Percentiles rank a stretch among this genome's conserved stretches.
phyloP scores from a whole-genome alignment of 768 basidiomycete species.

The Tephrocybe sp. region DNA sequence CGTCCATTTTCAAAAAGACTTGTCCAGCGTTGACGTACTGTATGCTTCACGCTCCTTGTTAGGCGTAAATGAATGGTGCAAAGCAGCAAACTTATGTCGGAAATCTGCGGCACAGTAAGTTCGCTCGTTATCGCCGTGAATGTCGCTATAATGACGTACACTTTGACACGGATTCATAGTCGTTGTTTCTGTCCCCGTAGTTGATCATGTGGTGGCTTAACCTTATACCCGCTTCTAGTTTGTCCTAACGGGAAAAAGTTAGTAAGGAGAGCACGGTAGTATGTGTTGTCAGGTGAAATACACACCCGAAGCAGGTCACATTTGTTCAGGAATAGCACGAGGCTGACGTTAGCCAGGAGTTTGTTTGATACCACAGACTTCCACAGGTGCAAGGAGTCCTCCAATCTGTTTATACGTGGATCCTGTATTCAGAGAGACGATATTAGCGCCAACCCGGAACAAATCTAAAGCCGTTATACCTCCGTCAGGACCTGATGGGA shows the following conservation, averaged over 20 bases:
- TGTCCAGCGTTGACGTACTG: conserved; percentile 41
- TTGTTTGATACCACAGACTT: conserved; percentile 68
- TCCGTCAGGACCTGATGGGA: conserved; percentile 56
- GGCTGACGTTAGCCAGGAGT: conserved; percentile 68
- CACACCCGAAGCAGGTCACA: conserved; percentile 70
- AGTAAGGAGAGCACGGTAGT: background rate
- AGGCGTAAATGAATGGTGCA: conserved; percentile 66
- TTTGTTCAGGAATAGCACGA: conserved; percentile 83
- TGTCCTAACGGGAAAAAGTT: conserved; percentile 42
- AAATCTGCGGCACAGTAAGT: conserved; percentile 49
- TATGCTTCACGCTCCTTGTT: conserved; percentile 73
- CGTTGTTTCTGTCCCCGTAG: conserved; percentile 76
- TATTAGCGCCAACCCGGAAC: conserved; percentile 11
- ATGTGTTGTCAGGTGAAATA: background rate
- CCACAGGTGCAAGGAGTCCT: conserved; percentile 80
- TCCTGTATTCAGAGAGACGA: conserved; percentile 44
- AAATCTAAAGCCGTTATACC: conserved; percentile 35
- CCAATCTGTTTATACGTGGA: conserved; percentile 67
- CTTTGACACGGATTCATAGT: conserved; percentile 71
- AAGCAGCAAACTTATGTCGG: conserved; percentile 63
- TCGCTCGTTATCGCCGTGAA: background rate
- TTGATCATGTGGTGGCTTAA: conserved; percentile 65
- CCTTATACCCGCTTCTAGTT: conserved; percentile 73
- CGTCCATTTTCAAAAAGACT: background rate
- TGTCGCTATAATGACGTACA: conserved; percentile 43